Evolutionary conservation across 768 basidiomycete species (phyloP).

Genomic region (Atractiella rhizophila): DNA sequence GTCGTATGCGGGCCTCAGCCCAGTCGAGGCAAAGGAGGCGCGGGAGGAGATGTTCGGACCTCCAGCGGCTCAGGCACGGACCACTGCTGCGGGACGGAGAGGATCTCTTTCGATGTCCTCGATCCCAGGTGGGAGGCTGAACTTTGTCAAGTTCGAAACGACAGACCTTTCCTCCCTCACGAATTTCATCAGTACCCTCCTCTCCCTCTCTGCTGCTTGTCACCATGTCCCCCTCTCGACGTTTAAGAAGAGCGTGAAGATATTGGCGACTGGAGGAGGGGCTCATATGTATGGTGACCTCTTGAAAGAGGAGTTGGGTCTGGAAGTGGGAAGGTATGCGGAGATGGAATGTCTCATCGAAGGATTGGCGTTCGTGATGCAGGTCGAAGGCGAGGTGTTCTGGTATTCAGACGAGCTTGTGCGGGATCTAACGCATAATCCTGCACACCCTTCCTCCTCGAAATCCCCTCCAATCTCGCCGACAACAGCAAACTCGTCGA

Average conservation of each 20-base stretch:
- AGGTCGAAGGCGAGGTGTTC: slow-evolving; percentile 91
- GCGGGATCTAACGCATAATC: slow-evolving; percentile 26
- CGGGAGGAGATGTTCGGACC: no score
- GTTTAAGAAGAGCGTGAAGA: slow-evolving; percentile 79
- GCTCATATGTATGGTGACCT: slow-evolving; percentile 80
- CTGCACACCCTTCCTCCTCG: not conserved
- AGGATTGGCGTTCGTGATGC: slow-evolving; percentile 80
- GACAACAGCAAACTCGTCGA: not conserved
- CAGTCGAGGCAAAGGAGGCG: no score
- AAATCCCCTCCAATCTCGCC: not conserved
- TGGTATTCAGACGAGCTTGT: slow-evolving; percentile 96
- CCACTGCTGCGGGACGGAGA: no score
- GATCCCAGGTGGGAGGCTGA: slow-evolving; percentile 57
- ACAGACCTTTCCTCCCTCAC: slow-evolving; percentile 61
- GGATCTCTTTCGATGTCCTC: slow-evolving; percentile 6
- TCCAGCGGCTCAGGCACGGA: no score
- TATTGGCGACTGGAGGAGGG: slow-evolving; percentile 94
- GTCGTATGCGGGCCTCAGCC: no score
- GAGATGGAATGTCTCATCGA: slow-evolving; percentile 98
- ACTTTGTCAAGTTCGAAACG: slow-evolving; percentile 93
- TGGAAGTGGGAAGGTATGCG: slow-evolving; percentile 73
- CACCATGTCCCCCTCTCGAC: slow-evolving; percentile 62
- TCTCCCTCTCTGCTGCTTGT: slow-evolving; percentile 54
- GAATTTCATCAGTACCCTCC: slow-evolving; percentile 60
- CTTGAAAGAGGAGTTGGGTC: slow-evolving; percentile 43